Conservation (phyloP, 768 basidiomycete genomes). For the Xerocomellus chrysenteron region DNA sequence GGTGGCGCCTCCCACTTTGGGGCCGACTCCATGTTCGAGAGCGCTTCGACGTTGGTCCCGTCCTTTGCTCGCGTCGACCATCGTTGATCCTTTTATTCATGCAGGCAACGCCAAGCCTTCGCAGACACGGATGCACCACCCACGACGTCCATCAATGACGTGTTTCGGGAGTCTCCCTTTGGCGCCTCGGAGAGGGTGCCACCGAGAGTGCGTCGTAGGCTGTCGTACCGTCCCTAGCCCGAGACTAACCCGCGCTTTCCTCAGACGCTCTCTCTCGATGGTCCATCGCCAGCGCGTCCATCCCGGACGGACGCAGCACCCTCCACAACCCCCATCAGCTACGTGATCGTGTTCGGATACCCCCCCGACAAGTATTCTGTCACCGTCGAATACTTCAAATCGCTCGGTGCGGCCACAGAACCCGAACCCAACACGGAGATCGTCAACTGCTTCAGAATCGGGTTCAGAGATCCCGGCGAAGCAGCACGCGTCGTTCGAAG, state of each 20-base stretch:
- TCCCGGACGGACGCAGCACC: slow-evolving; percentile 28
- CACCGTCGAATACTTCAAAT: slow-evolving; percentile 72
- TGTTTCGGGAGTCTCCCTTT: slow-evolving; percentile 52
- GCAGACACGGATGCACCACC: slow-evolving; percentile 83
- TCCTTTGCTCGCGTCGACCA: not conserved
- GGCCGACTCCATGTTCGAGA: slow-evolving; percentile 84
- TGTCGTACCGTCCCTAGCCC: too few relatives aligned
- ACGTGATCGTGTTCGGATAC: slow-evolving; percentile 87
- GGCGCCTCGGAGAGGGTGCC: slow-evolving; percentile 27
- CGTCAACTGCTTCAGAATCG: slow-evolving; percentile 78
- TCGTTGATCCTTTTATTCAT: slow-evolving; percentile 6
- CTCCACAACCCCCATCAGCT: slow-evolving; percentile 45
- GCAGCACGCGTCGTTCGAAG: slow-evolving; percentile 78
- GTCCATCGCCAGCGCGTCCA: slow-evolving; percentile 10
- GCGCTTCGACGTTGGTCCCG: slow-evolving; percentile 36
- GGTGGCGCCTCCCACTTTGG: slow-evolving; percentile 72
- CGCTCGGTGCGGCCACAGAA: slow-evolving; percentile 68
- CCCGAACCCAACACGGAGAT: slow-evolving; percentile 68
- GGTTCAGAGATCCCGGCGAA: slow-evolving; percentile 67
- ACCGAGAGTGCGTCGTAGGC: slow-evolving; percentile 20
- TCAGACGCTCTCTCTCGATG: slow-evolving; percentile 25
- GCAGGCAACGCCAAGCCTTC: slow-evolving; percentile 58
- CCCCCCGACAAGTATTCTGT: slow-evolving; percentile 74
- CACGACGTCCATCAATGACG: slow-evolving; percentile 70
- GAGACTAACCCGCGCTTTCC: not conserved